Percentiles rank a stretch among this genome's conserved stretches.
These are phyloP conservation scores for Phaeosphaeriaceae sp. DNA, from an alignment of 2,329 filamentous ascomycete genomes.

Conservation along the genomic window DNA sequence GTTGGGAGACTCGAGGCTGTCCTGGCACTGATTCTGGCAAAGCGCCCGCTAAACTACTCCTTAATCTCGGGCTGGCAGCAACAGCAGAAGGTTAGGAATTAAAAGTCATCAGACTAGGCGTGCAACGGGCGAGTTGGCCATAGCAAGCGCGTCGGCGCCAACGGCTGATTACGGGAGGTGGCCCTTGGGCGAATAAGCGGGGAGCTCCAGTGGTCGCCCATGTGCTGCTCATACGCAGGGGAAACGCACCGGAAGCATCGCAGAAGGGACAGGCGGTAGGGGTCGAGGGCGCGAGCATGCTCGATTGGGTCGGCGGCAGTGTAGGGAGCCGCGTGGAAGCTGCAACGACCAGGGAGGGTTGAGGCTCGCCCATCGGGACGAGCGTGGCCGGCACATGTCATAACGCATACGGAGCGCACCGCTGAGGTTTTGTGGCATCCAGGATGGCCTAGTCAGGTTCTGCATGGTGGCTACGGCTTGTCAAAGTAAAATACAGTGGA, in stretches of 20 bases:
- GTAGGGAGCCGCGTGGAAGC: conserved; percentile 26
- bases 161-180: conserved; percentile 39
- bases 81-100: conserved; percentile 25
- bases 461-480: conserved; percentile 12
- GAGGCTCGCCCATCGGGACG: conserved; percentile 17
- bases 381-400: conserved; percentile 39
- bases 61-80: conserved; percentile 48
- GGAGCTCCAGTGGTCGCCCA: conserved; percentile 33
- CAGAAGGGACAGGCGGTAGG: conserved; percentile 23
- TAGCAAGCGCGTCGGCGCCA: conserved; percentile 41
- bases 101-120: conserved; percentile 31
- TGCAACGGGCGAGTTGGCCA: conserved; percentile 33
- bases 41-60: conserved; percentile 41
- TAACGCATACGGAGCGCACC: conserved; percentile 38
- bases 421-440: conserved; percentile 22
- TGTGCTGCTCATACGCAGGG: conserved; percentile 36
- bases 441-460: conserved; percentile 21
- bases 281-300: conserved; percentile 13
- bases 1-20: conserved; percentile 19
- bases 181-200: conserved; percentile 30
- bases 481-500: conserved; percentile 32
- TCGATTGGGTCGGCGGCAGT: conserved; percentile 17
- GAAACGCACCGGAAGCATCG: conserved; percentile 30
- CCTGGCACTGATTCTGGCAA: conserved; percentile 28
- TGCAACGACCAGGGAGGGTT: conserved; percentile 25